Evolutionary conservation across 2,329 filamentous ascomycete genomes (phyloP).

Genomic region (Pseudonectria foliicola): DNA sequence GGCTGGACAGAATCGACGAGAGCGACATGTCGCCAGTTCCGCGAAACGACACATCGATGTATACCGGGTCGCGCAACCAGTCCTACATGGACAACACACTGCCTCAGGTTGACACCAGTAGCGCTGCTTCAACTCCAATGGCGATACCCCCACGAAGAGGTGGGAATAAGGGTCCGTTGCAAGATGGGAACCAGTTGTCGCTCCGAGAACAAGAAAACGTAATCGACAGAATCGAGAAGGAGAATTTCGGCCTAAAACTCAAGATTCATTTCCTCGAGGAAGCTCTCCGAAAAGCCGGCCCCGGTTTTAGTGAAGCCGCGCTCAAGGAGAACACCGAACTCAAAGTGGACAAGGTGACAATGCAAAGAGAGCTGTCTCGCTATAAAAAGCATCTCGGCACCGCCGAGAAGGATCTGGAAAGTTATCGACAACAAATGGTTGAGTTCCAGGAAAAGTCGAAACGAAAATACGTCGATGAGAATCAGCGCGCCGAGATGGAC

Average conservation of each 20-base stretch:
- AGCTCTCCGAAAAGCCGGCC: slow-evolving; percentile 76
- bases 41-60: slow-evolving; percentile 64
- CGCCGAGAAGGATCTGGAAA: slow-evolving; percentile 81
- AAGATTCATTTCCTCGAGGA: slow-evolving; percentile 97
- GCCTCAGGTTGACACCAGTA: slow-evolving; percentile 71
- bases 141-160: slow-evolving; percentile 58
- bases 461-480: slow-evolving; percentile 65
- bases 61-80: slow-evolving; percentile 57
- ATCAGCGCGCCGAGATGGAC: slow-evolving; percentile 54
- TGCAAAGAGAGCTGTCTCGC: slow-evolving; percentile 78
- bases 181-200: slow-evolving; percentile 85
- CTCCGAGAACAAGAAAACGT: slow-evolving; percentile 91
- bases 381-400: slow-evolving; percentile 78
- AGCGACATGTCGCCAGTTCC: slow-evolving; percentile 72
- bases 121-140: slow-evolving; percentile 75
- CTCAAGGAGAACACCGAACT: slow-evolving; percentile 93
- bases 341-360: slow-evolving; percentile 84
- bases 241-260: slow-evolving; percentile 93
- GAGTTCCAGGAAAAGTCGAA: slow-evolving; percentile 79
- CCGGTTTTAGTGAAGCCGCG: slow-evolving; percentile 81
- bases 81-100: slow-evolving; percentile 63
- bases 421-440: slow-evolving; percentile 71
- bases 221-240: slow-evolving; percentile 94
- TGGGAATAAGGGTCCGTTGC: slow-evolving; percentile 60
- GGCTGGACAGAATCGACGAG: slow-evolving; percentile 57